Conservation (phyloP, 1,139 yeast genomes). For the Candida mesenterica region DNA sequence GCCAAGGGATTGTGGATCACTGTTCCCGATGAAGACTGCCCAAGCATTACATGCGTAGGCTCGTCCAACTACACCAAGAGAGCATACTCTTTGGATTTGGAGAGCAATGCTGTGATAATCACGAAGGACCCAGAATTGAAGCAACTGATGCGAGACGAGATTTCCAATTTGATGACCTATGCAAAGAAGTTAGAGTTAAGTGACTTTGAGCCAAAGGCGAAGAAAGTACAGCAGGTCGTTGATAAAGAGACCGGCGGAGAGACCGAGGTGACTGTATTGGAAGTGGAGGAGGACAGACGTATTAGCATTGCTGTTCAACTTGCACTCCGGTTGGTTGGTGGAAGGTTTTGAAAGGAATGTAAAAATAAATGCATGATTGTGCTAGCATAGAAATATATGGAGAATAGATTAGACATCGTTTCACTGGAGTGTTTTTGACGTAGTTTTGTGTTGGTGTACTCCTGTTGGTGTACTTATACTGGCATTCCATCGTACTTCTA, state of each 20-base stretch:
- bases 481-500: no score
- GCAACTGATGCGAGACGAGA: constrained; percentile 56
- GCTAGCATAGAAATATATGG: no score
- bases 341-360: constrained; percentile 43
- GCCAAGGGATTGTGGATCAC: constrained; percentile 96
- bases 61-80: constrained; percentile 92
- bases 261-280: constrained; percentile 16
- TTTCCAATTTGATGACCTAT: constrained; percentile 56
- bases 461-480: no score
- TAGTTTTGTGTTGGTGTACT: no score
- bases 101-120: constrained; percentile 76
- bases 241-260: constrained; percentile 8
- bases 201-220: constrained; percentile 52
- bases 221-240: constrained; percentile 9
- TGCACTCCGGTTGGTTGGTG: constrained; percentile 66
- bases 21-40: constrained; percentile 55
- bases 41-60: constrained; percentile 80
- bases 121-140: constrained; percentile 67
- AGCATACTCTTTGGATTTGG: constrained; percentile 85
- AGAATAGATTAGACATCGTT: no score
- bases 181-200: constrained; percentile 51
- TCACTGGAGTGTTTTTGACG: no score
- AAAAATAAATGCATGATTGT: background rate
- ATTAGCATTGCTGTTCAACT: constrained; percentile 59
- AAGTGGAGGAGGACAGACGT: constrained; percentile 53